Evolutionary conservation across 169 alveolate species (phyloP).

Genomic region (Plasmodium cynomolgi): DNA sequence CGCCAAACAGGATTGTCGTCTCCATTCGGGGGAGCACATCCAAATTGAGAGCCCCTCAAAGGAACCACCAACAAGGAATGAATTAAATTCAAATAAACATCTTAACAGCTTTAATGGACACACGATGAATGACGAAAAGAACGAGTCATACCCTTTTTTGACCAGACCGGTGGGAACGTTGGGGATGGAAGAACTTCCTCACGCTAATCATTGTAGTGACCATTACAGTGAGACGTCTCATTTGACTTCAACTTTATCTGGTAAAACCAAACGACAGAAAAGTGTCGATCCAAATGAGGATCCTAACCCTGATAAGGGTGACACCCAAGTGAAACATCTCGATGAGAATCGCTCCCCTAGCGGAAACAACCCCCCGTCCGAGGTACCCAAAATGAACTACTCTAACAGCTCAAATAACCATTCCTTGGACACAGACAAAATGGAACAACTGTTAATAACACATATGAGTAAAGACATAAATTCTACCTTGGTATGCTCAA

Average conservation of each 20-base stretch:
- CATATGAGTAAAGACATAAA: slow-evolving; percentile 31
- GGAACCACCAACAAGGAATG: not conserved
- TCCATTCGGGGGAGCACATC: not conserved
- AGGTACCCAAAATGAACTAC: not conserved
- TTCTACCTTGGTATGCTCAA: slow-evolving; percentile 53
- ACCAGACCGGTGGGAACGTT: not conserved
- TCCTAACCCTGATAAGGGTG: not conserved
- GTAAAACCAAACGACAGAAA: not conserved
- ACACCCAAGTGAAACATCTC: not conserved
- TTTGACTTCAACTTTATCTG: not conserved
- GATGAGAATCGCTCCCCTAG: not conserved
- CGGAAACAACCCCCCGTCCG: not conserved
- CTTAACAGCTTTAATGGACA: not conserved
- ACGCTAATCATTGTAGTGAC: not conserved
- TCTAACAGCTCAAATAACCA: not conserved
- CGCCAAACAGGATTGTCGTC: not conserved
- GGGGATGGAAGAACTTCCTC: not conserved
- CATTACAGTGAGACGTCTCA: not conserved
- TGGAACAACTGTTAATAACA: slow-evolving; percentile 7
- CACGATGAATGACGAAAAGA: not conserved
- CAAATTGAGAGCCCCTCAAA: not conserved
- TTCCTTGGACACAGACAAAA: not conserved
- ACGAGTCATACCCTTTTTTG: not conserved
- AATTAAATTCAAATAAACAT: not conserved
- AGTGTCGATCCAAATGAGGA: not conserved